These are phyloP conservation scores for Epichloe sp. DNA, from an alignment of 2,329 filamentous ascomycete genomes.

Conservation along the genomic window DNA sequence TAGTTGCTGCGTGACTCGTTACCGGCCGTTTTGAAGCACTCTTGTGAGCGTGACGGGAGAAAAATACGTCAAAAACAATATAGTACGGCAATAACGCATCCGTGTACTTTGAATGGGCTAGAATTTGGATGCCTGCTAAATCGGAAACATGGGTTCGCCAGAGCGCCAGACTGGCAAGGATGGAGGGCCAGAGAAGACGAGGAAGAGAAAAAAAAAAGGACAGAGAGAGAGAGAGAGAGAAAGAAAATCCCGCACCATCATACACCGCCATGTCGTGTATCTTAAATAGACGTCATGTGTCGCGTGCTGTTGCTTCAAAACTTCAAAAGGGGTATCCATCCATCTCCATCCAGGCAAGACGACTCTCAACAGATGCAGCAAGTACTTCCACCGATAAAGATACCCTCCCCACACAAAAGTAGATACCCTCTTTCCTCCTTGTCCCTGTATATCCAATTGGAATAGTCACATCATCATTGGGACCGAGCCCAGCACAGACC, in stretches of 20 bases:
- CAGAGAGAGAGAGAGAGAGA: neutral
- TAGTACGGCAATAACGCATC: too few relatives aligned
- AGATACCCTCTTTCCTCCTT: neutral
- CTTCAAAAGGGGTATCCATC: neutral
- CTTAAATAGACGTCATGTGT: neutral
- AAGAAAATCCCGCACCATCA: too few relatives aligned
- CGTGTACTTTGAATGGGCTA: too few relatives aligned
- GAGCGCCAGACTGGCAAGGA: too few relatives aligned
- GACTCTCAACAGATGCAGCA: neutral
- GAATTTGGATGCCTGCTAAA: too few relatives aligned
- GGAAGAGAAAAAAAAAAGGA: rapidly evolving
- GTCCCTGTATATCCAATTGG: neutral
- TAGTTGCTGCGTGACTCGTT: too few relatives aligned
- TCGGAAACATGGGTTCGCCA: too few relatives aligned
- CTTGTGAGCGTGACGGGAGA: too few relatives aligned
- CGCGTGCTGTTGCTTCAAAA: neutral
- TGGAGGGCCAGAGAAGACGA: neutral
- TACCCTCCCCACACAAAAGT: neutral
- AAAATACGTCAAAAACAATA: too few relatives aligned
- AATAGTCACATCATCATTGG: neutral
- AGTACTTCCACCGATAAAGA: neutral
- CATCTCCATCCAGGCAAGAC: neutral
- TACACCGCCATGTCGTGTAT: too few relatives aligned
- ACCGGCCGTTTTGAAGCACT: too few relatives aligned
- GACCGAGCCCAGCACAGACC: conserved; percentile 27